phyloP scores from a whole-genome alignment of 768 basidiomycete species.

The Hortiboletus flavorubellus region DNA sequence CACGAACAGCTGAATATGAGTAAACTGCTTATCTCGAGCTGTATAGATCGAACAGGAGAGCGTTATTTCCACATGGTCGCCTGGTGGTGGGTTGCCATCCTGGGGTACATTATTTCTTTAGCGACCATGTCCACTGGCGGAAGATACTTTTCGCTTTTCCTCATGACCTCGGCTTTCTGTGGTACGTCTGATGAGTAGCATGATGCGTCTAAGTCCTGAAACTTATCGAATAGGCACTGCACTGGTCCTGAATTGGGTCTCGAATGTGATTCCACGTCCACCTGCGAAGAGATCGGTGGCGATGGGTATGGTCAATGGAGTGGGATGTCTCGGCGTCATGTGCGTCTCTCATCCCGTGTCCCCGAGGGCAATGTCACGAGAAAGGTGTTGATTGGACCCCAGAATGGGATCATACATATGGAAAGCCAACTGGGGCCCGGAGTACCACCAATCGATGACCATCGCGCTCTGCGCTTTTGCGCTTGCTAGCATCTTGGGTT shows the following conservation, averaged over 20 bases:
- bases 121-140: conserved; percentile 48
- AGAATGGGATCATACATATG: conserved; percentile 63
- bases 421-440: conserved; percentile 55
- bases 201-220: not conserved
- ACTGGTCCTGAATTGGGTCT: conserved; percentile 56
- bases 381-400: not conserved
- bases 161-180: conserved; percentile 56
- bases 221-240: conserved; percentile 33
- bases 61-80: conserved; percentile 58
- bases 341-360: conserved; percentile 28
- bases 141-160: conserved; percentile 59
- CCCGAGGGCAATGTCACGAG: not conserved
- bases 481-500: conserved; percentile 30
- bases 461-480: conserved; percentile 38
- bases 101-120: conserved; percentile 58
- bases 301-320: conserved; percentile 60
- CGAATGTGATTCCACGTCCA: conserved; percentile 57
- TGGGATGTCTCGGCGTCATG: conserved; percentile 58
- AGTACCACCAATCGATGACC: conserved; percentile 61
- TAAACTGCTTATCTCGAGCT: not conserved
- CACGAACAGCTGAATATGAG: not conserved
- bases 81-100: conserved; percentile 57
- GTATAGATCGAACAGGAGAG: conserved; percentile 55
- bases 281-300: conserved; percentile 51
- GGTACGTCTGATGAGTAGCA: conserved; percentile 25